Percentiles rank a stretch among this genome's conserved stretches.
These are phyloP conservation scores for Xylaria bambusicola DNA, from an alignment of 495 filamentous ascomycete species.

Conservation along the genomic window DNA sequence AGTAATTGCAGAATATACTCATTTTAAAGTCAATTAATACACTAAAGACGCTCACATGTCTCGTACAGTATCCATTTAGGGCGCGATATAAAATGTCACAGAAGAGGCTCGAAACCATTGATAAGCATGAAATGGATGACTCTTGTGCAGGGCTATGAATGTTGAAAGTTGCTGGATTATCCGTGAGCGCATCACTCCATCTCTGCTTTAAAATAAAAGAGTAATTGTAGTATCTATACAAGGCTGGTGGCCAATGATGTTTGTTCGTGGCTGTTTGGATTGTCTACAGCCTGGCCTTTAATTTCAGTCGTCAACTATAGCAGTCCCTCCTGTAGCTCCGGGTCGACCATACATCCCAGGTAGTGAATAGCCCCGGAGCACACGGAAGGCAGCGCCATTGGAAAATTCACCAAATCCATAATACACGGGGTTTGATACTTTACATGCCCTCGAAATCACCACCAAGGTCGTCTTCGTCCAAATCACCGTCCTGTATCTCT, in stretches of 20 bases:
- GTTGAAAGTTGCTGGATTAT: not conserved
- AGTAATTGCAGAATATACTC: too few relatives aligned
- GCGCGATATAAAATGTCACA: too few relatives aligned
- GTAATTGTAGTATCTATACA: constrained; percentile 17
- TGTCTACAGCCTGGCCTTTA: not conserved
- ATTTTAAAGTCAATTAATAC: too few relatives aligned
- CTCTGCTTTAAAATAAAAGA: not conserved
- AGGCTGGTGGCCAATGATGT: constrained; percentile 7
- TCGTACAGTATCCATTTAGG: too few relatives aligned
- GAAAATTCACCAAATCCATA: constrained; percentile 26
- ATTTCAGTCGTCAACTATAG: constrained; percentile 7
- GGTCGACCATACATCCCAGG: not conserved
- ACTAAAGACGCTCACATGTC: too few relatives aligned
- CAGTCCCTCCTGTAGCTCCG: not conserved
- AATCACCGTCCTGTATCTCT: constrained; percentile 97
- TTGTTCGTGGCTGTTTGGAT: constrained; percentile 12
- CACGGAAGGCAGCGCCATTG: not conserved
- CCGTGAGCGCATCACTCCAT: not conserved
- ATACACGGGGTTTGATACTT: constrained; percentile 39
- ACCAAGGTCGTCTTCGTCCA: constrained; percentile 95
- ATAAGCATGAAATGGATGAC: too few relatives aligned
- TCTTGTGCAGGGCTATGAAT: too few relatives aligned
- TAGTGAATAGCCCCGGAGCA: not conserved
- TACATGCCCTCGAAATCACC: constrained; percentile 98
- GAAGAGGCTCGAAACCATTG: too few relatives aligned